Conservation (phyloP, 1,284 basidiomycete genomes). For the Boletellus deceptivus region DNA sequence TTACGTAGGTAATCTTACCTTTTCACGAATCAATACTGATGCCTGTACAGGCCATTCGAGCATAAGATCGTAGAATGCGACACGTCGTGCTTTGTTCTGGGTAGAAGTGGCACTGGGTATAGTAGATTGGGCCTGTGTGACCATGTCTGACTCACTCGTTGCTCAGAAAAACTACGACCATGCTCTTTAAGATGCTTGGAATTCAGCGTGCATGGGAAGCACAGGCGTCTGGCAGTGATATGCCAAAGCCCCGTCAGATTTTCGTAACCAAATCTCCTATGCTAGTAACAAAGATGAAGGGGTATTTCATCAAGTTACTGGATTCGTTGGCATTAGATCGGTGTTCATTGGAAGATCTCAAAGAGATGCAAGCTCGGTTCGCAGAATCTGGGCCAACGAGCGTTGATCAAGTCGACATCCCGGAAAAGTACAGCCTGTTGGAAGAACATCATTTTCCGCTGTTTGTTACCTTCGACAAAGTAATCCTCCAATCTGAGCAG, state of each 20-base stretch:
- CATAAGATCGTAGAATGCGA: conserved; percentile 59
- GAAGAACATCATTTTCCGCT: conserved; percentile 65
- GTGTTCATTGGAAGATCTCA: conserved; percentile 40
- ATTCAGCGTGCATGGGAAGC: conserved; percentile 53
- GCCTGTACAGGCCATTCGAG: conserved; percentile 48
- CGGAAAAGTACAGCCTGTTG: conserved; percentile 55
- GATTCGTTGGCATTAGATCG: conserved; percentile 44
- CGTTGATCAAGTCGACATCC: conserved; percentile 46
- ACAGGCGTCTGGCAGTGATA: conserved; percentile 12
- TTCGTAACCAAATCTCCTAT: conserved; percentile 73
- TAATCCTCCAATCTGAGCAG: conserved; percentile 25
- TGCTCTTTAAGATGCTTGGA: conserved; percentile 71
- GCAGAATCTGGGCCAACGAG: conserved; percentile 43
- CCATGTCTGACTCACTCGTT: conserved; percentile 3
- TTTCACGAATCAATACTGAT: background rate
- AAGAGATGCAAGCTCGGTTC: conserved; percentile 22
- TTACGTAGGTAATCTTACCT: conserved; percentile 43
- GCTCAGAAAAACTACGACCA: conserved; percentile 68
- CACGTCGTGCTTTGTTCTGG: conserved; percentile 64
- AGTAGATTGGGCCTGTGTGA: conserved; percentile 5
- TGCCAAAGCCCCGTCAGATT: conserved; percentile 55
- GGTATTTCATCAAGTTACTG: conserved; percentile 57
- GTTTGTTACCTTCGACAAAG: conserved; percentile 65
- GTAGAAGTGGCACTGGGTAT: conserved; percentile 73
- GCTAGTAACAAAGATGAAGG: conserved; percentile 62